phyloP scores from a whole-genome alignment of 345 rosid genomes.

The Euphorbia lathyris region DNA sequence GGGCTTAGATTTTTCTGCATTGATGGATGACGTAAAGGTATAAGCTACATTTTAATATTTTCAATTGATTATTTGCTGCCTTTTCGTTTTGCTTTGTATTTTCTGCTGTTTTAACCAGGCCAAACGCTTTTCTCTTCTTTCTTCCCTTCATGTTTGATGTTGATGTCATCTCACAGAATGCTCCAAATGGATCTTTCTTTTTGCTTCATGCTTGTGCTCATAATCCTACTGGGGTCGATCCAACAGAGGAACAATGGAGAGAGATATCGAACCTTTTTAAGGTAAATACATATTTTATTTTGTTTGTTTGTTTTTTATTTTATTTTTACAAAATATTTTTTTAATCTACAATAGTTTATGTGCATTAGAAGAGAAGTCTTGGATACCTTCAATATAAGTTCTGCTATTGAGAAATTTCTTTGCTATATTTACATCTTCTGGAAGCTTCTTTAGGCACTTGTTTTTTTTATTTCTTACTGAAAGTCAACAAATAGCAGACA shows the following conservation, averaged over 20 bases:
- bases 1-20: slow-evolving; percentile 78
- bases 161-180: slow-evolving; percentile 48
- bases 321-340: not conserved
- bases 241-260: slow-evolving; percentile 90
- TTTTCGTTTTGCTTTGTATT: not conserved
- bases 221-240: slow-evolving; percentile 98
- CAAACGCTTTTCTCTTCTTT: not conserved
- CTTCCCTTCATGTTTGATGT: not conserved
- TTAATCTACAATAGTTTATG: not conserved
- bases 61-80: not conserved
- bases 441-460: not conserved
- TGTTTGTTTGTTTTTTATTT: not conserved
- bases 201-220: slow-evolving; percentile 90
- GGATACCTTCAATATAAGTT: too few species aligned
- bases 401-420: not conserved
- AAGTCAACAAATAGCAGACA: not conserved
- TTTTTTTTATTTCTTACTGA: not conserved
- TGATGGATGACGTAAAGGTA: slow-evolving; percentile 93
- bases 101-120: not conserved
- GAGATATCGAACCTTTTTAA: slow-evolving; percentile 84
- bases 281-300: slow-evolving; percentile 31
- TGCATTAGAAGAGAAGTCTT: not conserved
- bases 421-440: not conserved
- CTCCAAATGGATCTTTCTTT: slow-evolving; percentile 89
- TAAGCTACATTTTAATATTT: not conserved